Evolutionary conservation across 306 rosid genomes (phyloP).

Genomic region (Boehmeria nivea): DNA sequence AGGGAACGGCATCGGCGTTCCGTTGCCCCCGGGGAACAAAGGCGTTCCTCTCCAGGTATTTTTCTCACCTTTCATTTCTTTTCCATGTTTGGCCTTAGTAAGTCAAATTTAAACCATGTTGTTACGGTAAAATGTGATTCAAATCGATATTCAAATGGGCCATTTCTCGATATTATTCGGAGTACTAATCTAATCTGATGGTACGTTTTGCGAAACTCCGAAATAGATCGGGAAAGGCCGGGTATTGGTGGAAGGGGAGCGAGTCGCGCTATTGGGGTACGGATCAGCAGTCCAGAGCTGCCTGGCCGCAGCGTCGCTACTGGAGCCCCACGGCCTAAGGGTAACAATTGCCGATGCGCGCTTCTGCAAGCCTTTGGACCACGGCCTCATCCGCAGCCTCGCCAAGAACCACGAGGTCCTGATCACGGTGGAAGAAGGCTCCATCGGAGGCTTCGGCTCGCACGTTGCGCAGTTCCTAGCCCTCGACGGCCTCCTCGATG

Average conservation of each 20-base stretch:
- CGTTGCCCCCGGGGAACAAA: constrained; percentile 66
- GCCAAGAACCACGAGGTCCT: constrained; percentile 77
- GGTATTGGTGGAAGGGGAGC: constrained; percentile 74
- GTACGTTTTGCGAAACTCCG: constrained; percentile 13
- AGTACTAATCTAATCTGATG: background rate
- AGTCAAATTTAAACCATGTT: too few species aligned
- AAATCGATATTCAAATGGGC: too few species aligned
- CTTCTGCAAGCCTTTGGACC: constrained; percentile 93
- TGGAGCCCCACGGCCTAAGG: constrained; percentile 43
- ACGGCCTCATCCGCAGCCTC: constrained; percentile 61
- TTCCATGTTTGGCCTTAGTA: too few species aligned
- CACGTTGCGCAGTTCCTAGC: constrained; percentile 95
- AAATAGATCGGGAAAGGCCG: constrained; percentile 72
- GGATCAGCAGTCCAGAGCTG: constrained; percentile 78
- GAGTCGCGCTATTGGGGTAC: constrained; percentile 83
- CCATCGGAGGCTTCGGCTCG: constrained; percentile 93
- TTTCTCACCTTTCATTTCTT: background rate
- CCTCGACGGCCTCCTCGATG: constrained; percentile 93
- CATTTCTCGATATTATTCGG: too few species aligned
- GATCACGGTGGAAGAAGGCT: constrained; percentile 95
- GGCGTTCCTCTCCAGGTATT: constrained; percentile 68
- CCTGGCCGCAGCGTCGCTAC: constrained; percentile 52
- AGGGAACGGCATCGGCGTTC: constrained; percentile 84
- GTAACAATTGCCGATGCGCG: constrained; percentile 72
- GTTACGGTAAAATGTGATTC: too few species aligned